phyloP scores from a whole-genome alignment of 2,329 filamentous ascomycete species.

The Colletotrichum melonis region DNA sequence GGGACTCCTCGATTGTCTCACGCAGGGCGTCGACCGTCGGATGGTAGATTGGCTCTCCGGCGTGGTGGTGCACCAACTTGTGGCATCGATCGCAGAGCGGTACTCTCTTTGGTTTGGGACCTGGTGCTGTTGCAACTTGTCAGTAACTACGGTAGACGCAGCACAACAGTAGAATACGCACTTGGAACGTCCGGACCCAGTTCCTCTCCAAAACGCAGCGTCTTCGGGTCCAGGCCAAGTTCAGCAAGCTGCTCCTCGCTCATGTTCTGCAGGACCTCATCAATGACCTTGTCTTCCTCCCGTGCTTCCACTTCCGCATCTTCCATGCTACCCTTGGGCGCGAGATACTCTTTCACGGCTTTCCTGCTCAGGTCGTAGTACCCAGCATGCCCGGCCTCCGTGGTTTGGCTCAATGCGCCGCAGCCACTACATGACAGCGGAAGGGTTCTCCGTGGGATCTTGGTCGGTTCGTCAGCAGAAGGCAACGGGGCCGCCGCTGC shows the following conservation, averaged over 20 bases:
- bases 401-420: slow-evolving; percentile 71
- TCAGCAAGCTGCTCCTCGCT: slow-evolving; percentile 54
- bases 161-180: background rate
- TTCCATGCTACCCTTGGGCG: slow-evolving; percentile 42
- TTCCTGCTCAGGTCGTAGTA: slow-evolving; percentile 66
- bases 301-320: slow-evolving; percentile 32
- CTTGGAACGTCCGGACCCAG: slow-evolving; percentile 30
- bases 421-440: slow-evolving; percentile 73
- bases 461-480: background rate
- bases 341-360: slow-evolving; percentile 61
- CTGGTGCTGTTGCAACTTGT: background rate
- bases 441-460: slow-evolving; percentile 44
- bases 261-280: slow-evolving; percentile 55
- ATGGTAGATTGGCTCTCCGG: slow-evolving; percentile 78
- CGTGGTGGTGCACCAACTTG: slow-evolving; percentile 79
- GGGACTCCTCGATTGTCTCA: slow-evolving; percentile 88
- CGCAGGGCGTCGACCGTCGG: slow-evolving; percentile 84
- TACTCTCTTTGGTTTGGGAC: slow-evolving; percentile 34
- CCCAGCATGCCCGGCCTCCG: slow-evolving; percentile 61
- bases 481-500: background rate
- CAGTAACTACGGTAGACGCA: background rate
- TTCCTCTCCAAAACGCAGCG: slow-evolving; percentile 47
- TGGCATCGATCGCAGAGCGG: slow-evolving; percentile 92
- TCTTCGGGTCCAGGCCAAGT: slow-evolving; percentile 58
- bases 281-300: slow-evolving; percentile 59